Conservation (phyloP, 306 rosid genomes). For the Malus orientalis region DNA sequence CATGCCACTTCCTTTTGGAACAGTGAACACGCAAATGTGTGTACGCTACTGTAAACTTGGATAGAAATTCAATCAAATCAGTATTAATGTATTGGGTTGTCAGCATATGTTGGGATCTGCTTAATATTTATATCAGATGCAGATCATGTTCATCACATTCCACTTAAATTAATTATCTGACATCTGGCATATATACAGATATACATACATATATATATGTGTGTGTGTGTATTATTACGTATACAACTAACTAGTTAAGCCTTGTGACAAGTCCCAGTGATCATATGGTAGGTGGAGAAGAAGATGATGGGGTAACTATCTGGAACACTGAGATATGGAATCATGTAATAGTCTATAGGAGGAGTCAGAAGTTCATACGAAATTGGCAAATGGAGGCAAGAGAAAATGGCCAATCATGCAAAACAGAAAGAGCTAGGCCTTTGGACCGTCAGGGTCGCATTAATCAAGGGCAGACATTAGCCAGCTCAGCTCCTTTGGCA, state of each 20-base stretch:
- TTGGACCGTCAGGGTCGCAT: slow-evolving; percentile 48
- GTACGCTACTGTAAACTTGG: background rate
- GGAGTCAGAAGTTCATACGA: background rate
- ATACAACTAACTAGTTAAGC: background rate
- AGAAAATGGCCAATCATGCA: slow-evolving; percentile 21
- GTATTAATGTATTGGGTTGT: background rate
- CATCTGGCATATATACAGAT: slow-evolving; percentile 5
- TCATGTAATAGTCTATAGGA: slow-evolving; percentile 1
- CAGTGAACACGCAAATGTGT: background rate
- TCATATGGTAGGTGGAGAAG: slow-evolving; percentile 17
- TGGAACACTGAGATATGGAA: slow-evolving; percentile 37
- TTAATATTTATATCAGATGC: background rate
- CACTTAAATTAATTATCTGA: slow-evolving; percentile 1
- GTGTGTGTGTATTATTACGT: too few relatives aligned
- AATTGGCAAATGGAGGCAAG: background rate
- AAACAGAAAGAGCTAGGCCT: slow-evolving; percentile 9
- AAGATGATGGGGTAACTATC: slow-evolving; percentile 1
- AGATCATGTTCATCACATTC: background rate
- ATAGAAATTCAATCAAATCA: background rate
- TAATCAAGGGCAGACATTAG: slow-evolving; percentile 67
- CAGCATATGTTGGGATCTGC: background rate
- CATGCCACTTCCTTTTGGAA: background rate
- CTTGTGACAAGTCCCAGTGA: slow-evolving; percentile 2
- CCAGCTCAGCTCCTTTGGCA: slow-evolving; percentile 89
- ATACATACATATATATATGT: too few relatives aligned